Evolutionary conservation across 225 moss, liverwort and hornwort genomes (phyloP).

Genomic region (Physcomitrellopsis africana): DNA sequence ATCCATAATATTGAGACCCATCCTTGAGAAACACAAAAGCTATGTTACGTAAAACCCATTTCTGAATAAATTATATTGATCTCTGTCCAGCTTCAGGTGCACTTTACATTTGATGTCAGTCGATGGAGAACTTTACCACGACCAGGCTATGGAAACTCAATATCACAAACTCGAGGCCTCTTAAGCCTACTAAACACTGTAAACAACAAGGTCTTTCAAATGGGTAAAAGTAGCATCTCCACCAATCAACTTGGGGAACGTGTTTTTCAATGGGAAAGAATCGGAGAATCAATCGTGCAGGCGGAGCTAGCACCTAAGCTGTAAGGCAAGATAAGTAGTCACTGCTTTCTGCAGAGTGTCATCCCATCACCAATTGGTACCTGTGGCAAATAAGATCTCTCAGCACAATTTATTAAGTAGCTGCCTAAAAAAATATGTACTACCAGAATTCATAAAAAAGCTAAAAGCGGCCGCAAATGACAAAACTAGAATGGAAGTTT

Average conservation of each 20-base stretch:
- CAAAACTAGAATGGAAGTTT: background rate
- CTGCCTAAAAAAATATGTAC: background rate
- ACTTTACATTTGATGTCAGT: background rate
- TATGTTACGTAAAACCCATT: background rate
- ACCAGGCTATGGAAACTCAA: background rate
- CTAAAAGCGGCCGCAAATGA: background rate
- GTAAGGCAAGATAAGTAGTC: conserved; percentile 16
- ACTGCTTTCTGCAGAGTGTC: conserved; percentile 85
- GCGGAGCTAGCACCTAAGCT: conserved; percentile 12
- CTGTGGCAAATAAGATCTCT: conserved; percentile 39
- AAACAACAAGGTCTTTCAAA: background rate
- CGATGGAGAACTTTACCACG: background rate
- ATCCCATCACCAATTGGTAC: conserved; percentile 94
- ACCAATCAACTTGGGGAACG: background rate
- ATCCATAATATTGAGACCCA: too few relatives aligned
- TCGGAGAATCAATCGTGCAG: background rate
- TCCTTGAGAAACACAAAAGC: too few relatives aligned
- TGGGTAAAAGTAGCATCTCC: background rate
- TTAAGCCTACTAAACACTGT: background rate
- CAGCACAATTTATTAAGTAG: background rate
- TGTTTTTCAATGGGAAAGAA: background rate
- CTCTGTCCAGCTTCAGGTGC: background rate
- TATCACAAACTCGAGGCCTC: background rate
- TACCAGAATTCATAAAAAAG: background rate
- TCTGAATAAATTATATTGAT: background rate